Percentiles rank a stretch among this genome's conserved stretches.
Conservation (phyloP, 192 early-diverging fungal genomes). For the Backusella morwellensis region DNA sequence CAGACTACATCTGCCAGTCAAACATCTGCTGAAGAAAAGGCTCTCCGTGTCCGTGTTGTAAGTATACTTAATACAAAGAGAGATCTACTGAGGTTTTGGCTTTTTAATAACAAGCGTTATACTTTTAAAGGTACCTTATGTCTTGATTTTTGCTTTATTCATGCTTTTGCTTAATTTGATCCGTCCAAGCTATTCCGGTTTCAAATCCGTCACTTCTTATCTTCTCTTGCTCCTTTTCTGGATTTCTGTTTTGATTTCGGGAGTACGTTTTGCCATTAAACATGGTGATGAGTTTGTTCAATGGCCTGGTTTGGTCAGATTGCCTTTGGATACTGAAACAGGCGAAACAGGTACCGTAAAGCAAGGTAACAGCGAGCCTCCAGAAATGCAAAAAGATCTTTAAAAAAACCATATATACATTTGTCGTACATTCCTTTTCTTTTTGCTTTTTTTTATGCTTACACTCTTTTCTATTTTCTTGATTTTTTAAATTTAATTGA, state of each 20-base stretch:
- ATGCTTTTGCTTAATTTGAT: slow-evolving; percentile 51
- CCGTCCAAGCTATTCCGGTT: slow-evolving; percentile 34
- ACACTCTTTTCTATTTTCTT: not conserved
- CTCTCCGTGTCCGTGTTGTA: slow-evolving; percentile 55
- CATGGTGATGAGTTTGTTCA: slow-evolving; percentile 50
- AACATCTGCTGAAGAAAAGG: slow-evolving; percentile 50
- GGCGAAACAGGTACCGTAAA: not conserved
- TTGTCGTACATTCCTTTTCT: not conserved
- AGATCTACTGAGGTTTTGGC: not conserved
- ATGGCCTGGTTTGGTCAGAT: slow-evolving; percentile 43
- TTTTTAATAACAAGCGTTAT: not conserved
- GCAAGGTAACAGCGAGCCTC: slow-evolving; percentile 1
- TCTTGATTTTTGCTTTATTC: slow-evolving; percentile 46
- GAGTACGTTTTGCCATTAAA: slow-evolving; percentile 39
- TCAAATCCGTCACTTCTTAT: slow-evolving; percentile 22
- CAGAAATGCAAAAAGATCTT: slow-evolving; percentile 2
- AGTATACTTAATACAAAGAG: slow-evolving; percentile 8
- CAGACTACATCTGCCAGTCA: not conserved
- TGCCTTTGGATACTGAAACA: slow-evolving; percentile 4
- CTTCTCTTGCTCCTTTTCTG: slow-evolving; percentile 45
- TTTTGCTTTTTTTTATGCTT: not conserved
- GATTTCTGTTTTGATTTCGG: slow-evolving; percentile 45
- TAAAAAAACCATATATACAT: not conserved
- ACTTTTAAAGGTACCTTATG: slow-evolving; percentile 19
- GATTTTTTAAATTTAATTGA: no score